Evolutionary conservation across 495 filamentous ascomycete genomes (phyloP).

Genomic region (Monascus purpureus): DNA sequence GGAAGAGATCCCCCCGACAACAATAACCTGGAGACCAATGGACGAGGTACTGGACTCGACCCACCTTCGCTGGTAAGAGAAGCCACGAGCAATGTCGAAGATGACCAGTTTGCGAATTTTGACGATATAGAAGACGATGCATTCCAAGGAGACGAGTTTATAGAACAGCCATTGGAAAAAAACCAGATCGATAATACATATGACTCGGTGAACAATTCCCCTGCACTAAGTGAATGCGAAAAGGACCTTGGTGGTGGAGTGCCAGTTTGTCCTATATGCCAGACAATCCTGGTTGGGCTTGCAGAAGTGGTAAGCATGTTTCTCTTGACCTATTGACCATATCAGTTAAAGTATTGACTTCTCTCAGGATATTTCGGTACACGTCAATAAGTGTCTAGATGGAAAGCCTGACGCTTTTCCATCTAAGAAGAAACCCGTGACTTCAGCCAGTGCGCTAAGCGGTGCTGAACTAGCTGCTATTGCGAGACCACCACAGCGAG

Average conservation of each 20-base stretch:
- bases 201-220: conserved; percentile 5
- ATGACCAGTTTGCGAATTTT: conserved; percentile 52
- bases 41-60: conserved; percentile 16
- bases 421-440: conserved; percentile 4
- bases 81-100: conserved; percentile 39
- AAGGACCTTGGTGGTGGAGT: conserved; percentile 6
- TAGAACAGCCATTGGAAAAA: conserved; percentile 22
- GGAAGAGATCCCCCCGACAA: too few relatives aligned
- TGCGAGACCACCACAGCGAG: conserved; percentile 60
- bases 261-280: conserved; percentile 64
- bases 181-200: conserved; percentile 11
- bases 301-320: conserved; percentile 35
- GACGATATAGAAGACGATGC: conserved; percentile 47
- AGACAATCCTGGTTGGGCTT: conserved; percentile 42
- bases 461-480: conserved; percentile 53
- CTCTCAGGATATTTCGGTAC: conserved; percentile 39
- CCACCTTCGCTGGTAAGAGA: conserved; percentile 38
- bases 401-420: conserved; percentile 48
- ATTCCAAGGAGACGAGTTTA: conserved; percentile 25
- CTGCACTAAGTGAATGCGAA: conserved; percentile 29
- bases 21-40: conserved; percentile 20
- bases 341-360: conserved; percentile 5
- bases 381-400: conserved; percentile 92
- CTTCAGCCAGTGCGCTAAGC: conserved; percentile 21
- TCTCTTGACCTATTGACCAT: neutral